Conservation (phyloP, 2,329 filamentous ascomycete species). For the Microdochium trichocladiopsis region DNA sequence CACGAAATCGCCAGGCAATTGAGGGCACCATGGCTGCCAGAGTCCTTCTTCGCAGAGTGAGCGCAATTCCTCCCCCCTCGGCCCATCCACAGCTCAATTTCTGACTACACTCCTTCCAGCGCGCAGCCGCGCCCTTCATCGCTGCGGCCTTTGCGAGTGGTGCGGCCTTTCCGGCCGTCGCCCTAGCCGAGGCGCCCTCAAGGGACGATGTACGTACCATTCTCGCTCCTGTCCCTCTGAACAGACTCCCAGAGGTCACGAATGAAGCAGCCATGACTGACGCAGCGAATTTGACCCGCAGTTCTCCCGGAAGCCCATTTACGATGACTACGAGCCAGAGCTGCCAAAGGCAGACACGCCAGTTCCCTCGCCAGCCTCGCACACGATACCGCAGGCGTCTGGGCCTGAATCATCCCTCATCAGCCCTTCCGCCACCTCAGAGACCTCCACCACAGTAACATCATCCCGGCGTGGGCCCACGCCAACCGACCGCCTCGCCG, state of each 20-base stretch:
- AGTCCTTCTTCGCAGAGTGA: conserved; percentile 51
- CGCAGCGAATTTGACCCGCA: no score
- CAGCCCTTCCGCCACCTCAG: conserved; percentile 10
- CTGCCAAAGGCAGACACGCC: conserved; percentile 16
- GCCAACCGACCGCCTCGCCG: conserved; percentile 83
- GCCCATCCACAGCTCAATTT: conserved; percentile 7
- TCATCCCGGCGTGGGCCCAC: conserved; percentile 49
- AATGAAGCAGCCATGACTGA: no score
- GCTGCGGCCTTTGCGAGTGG: conserved; percentile 31
- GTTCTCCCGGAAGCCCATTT: conserved; percentile 65
- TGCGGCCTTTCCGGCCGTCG: conserved; percentile 25
- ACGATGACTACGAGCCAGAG: conserved; percentile 59
- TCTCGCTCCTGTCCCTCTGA: background rate
- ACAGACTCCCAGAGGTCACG: no score
- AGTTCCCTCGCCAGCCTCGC: conserved; percentile 22
- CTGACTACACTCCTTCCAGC: conserved; percentile 22
- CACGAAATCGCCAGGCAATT: conserved; percentile 27
- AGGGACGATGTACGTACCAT: conserved; percentile 13
- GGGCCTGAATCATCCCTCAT: conserved; percentile 20
- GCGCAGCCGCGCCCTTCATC: conserved; percentile 48
- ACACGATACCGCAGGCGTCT: conserved; percentile 21
- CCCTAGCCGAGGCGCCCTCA: conserved; percentile 38
- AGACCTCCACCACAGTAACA: conserved; percentile 9
- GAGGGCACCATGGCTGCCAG: conserved; percentile 51
- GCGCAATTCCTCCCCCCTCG: conserved; percentile 7